phyloP scores from a whole-genome alignment of 768 basidiomycete genomes.

The Psilocybe subaeruginosa region DNA sequence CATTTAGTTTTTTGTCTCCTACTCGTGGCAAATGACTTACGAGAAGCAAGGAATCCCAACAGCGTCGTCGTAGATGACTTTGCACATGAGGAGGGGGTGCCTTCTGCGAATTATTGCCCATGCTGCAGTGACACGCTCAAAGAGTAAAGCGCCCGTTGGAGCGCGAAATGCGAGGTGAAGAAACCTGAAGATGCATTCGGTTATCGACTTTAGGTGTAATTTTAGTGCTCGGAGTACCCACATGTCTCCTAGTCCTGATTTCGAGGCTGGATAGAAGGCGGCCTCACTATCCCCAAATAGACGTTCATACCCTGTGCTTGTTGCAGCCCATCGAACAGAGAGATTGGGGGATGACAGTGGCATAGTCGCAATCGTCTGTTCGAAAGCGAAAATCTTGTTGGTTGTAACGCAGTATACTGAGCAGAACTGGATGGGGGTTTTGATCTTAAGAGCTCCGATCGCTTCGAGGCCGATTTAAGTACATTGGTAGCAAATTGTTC shows the following conservation, averaged over 20 bases:
- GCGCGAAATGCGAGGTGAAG: constrained; percentile 33
- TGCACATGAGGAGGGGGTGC: constrained; percentile 59
- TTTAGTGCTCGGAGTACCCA: constrained; percentile 18
- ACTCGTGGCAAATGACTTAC: not conserved
- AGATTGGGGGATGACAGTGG: not conserved
- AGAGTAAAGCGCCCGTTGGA: constrained; percentile 20
- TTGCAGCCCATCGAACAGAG: not conserved
- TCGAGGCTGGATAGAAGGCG: constrained; percentile 32
- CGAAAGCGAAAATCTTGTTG: no score
- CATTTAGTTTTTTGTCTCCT: not conserved
- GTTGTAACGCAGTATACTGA: not conserved
- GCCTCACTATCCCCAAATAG: constrained; percentile 33
- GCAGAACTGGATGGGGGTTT: not conserved
- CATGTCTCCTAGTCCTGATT: constrained; percentile 37
- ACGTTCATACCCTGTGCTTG: constrained; percentile 18
- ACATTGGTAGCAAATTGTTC: not conserved
- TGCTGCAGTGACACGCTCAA: constrained; percentile 43
- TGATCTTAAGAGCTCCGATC: not conserved
- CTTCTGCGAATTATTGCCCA: constrained; percentile 63
- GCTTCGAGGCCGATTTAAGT: not conserved
- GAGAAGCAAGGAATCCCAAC: constrained; percentile 49
- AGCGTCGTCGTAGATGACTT: constrained; percentile 38
- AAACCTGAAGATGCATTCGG: constrained; percentile 23
- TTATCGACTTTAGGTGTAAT: not conserved
- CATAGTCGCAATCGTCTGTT: not conserved